Evolutionary conservation across 371 early-diverging fungal genomes (phyloP).

Genomic region (Mortierella sp.): DNA sequence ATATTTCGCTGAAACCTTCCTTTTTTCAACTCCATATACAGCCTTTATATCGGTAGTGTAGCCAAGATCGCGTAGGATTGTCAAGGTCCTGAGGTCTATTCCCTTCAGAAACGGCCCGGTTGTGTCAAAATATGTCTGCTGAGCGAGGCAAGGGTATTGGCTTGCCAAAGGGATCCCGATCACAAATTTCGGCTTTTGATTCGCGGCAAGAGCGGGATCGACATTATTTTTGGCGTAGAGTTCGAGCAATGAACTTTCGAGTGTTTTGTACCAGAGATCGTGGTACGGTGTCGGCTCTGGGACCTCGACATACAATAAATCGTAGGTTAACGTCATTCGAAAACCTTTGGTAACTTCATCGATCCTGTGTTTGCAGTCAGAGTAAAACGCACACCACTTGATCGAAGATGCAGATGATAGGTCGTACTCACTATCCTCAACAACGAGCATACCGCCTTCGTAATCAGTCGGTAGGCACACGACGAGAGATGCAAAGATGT

Average conservation of each 20-base stretch:
- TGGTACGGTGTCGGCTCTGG: neutral
- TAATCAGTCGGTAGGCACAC: neutral
- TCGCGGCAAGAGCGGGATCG: neutral
- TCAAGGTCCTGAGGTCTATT: neutral
- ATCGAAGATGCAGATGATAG: neutral
- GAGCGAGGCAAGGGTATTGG: neutral
- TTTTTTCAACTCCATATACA: neutral
- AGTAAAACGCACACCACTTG: conserved; percentile 10
- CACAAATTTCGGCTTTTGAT: neutral
- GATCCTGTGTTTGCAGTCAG: conserved; percentile 2
- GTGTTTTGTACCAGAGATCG: neutral
- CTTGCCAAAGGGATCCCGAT: neutral
- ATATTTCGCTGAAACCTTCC: no score
- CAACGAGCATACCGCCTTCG: neutral
- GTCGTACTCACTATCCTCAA: neutral
- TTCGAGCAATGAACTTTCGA: neutral
- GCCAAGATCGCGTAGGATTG: conserved; percentile 3
- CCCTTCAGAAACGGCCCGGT: conserved; percentile 5
- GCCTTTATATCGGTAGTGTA: conserved; percentile 9
- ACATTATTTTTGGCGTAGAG: neutral
- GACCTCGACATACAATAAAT: neutral
- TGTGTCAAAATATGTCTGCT: neutral
- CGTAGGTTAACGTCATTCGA: conserved; percentile 1
- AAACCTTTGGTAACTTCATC: conserved; percentile 9
- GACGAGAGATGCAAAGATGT: conserved; percentile 7